Conservation (phyloP, 108 stramenopile species). For the Cyclostephanos tholiformis region DNA sequence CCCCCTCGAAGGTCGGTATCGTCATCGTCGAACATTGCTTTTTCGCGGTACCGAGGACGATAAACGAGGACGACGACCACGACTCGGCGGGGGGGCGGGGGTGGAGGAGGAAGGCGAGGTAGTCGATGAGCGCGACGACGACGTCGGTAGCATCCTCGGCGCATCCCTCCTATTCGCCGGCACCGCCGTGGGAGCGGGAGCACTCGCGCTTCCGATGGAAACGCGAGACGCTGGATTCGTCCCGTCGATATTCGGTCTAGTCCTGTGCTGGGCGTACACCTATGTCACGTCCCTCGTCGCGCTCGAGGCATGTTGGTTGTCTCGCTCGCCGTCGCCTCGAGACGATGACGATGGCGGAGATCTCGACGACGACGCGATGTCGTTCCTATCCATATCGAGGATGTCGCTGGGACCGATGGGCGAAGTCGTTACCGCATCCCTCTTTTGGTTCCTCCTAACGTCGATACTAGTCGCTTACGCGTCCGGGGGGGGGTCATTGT, state of each 20-base stretch:
- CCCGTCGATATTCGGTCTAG: conserved; percentile 34
- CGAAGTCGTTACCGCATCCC: conserved; percentile 41
- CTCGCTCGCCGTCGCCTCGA: no score
- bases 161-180: conserved; percentile 53
- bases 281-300: conserved; percentile 47
- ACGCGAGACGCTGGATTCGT: conserved; percentile 40
- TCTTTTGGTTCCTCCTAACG: conserved; percentile 56
- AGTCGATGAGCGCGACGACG: no score
- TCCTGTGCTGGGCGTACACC: conserved; percentile 47
- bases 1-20: no score
- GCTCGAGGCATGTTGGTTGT: conserved; percentile 50
- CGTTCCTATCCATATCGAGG: conserved; percentile 41
- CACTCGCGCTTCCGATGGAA: conserved; percentile 47
- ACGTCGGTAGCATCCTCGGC: conserved; percentile 31
- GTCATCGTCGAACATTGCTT: no score
- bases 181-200: conserved; percentile 48
- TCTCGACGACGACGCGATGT: conserved; percentile 20
- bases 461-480: conserved; percentile 49
- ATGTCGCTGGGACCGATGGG: conserved; percentile 39
- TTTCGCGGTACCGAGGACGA: no score
- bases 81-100: no score
- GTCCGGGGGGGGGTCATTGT: conserved; percentile 43
- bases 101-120: no score
- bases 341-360: background rate
- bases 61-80: no score